A percentile compares a stretch with the other conserved stretches of the same genome.
phyloP scores from a whole-genome alignment of 2,329 filamentous ascomycete genomes.

The Aureobasidium subglaciale region DNA sequence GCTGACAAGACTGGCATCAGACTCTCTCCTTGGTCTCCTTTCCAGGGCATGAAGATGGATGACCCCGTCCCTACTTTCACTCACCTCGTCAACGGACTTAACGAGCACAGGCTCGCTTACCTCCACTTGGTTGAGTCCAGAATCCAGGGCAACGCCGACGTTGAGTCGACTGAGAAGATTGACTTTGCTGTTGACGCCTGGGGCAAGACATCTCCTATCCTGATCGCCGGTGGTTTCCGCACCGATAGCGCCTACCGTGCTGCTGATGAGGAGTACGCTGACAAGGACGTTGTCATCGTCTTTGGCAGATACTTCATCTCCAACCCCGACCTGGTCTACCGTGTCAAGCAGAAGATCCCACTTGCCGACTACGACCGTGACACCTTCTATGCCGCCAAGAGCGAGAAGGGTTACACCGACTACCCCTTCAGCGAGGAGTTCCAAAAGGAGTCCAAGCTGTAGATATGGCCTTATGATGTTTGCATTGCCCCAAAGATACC shows the following conservation, averaged over 20 bases:
- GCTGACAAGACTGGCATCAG: conserved; percentile 49
- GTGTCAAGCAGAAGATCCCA: conserved; percentile 37
- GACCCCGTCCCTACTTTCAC: conserved; percentile 58
- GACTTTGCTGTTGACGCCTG: conserved; percentile 42
- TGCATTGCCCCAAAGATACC: background rate
- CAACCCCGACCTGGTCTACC: conserved; percentile 43
- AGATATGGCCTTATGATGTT: background rate
- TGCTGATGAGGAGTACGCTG: conserved; percentile 36
- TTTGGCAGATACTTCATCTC: conserved; percentile 45
- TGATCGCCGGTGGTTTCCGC: conserved; percentile 40
- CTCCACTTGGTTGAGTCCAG: conserved; percentile 56
- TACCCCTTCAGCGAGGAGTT: conserved; percentile 35
- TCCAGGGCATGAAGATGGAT: conserved; percentile 57
- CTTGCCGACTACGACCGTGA: conserved; percentile 40
- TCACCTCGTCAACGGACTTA: conserved; percentile 48
- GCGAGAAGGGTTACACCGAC: conserved; percentile 36
- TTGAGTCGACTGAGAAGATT: conserved; percentile 34
- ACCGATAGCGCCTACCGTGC: conserved; percentile 31
- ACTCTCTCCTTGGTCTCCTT: conserved; percentile 53
- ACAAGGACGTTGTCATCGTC: conserved; percentile 38
- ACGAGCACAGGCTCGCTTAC: conserved; percentile 50
- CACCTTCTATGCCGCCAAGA: conserved; percentile 39
- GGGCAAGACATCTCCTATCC: conserved; percentile 38
- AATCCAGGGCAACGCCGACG: conserved; percentile 38
- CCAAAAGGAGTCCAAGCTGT: conserved; percentile 19